Evolutionary conservation across 2,329 filamentous ascomycete species (phyloP).

Genomic region (Hypoxylon sp.): DNA sequence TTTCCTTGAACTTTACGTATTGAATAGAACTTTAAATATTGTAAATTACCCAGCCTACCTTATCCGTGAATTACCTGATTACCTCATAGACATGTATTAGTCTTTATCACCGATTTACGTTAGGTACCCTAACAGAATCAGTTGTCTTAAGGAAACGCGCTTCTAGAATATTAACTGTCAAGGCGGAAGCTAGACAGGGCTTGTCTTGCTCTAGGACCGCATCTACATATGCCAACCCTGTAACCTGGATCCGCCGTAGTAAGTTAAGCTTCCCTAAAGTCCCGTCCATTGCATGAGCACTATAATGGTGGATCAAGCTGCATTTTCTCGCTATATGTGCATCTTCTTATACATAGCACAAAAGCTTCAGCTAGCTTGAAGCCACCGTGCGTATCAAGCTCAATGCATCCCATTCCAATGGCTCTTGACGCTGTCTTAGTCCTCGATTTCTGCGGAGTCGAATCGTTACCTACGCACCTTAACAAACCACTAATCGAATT

Average conservation of each 20-base stretch:
- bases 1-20: background rate
- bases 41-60: too few relatives aligned
- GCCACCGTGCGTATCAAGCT: background rate
- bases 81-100: too few relatives aligned
- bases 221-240: conserved; percentile 10
- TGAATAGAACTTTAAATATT: background rate
- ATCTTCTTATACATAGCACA: background rate
- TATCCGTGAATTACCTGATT: too few relatives aligned
- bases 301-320: background rate
- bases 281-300: background rate
- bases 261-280: conserved; percentile 15
- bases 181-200: conserved; percentile 1
- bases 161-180: conserved; percentile 21
- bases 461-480: too few relatives aligned
- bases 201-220: background rate
- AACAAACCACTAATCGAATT: background rate
- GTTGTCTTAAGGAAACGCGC: conserved; percentile 1
- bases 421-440: background rate
- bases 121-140: background rate
- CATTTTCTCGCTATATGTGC: background rate
- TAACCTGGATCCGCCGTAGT: conserved; percentile 25
- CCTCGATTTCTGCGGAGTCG: background rate
- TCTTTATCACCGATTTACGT: background rate
- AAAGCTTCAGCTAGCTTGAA: background rate
- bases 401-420: background rate